Evolutionary conservation across 1,139 yeast genomes (phyloP), one percentile per base, ranked within the genome.

Genomic region (Kodamaea arcana): DNA sequence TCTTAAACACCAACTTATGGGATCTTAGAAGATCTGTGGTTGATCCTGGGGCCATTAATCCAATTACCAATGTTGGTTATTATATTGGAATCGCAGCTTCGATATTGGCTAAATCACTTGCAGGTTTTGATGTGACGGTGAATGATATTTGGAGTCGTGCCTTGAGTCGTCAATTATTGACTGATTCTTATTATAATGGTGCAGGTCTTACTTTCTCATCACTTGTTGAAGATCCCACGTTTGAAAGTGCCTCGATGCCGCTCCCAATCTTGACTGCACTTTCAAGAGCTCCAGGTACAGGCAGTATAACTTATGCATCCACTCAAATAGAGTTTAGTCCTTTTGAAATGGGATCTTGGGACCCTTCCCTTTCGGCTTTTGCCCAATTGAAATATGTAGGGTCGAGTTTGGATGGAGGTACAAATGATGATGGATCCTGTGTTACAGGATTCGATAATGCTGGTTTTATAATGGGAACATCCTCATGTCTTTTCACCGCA

Each of bases 1-100:
- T 49, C 18, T 46, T 50, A 12, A 27, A 15, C 21, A 11, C 20
- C 11, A n/a, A n/a, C 15, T 15, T 41, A 15, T 53, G 58, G 58
- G 42, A 49, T 36, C 35, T 49, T 29, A 34, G 69, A 15, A 63
- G 78, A 43, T 66, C 69, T 1, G 56, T 67, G 10, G 51, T 66
- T 44, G 56, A 59, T 35, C 66, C 68, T 5, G 50, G 85, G 27
- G 90, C 52, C 5, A 14, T n/a, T 11, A n/a, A 24, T 11, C 34
- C 48, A 34, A 39, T 47, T 41, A 43, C 50, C 27, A 41, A 47
- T 14, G 37, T 36, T 25, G 25, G 33, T 10, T 45, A 43, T 34
- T 46, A 36, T 34, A 23, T 24, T 5, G 22, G 24, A 8, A 34
- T 48, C 16, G 26, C 25, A 3, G 24, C 35, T 15, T 50, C 47